Conservation (phyloP, 2,329 filamentous ascomycete genomes). For the Trichoderma afroharzianum region DNA sequence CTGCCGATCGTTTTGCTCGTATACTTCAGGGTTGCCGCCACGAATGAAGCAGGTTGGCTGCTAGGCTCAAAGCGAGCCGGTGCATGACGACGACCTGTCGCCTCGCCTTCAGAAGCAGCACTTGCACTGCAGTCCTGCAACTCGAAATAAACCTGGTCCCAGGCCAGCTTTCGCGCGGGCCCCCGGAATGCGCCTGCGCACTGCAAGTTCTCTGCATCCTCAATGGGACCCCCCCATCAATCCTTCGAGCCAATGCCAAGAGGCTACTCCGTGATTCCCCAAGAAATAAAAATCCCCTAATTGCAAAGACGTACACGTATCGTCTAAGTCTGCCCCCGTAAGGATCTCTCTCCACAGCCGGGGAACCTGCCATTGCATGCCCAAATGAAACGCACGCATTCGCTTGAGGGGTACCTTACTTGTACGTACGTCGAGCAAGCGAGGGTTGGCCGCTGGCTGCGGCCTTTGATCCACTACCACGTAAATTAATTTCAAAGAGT, state of each 20-base stretch:
- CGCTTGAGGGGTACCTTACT: constrained; percentile 11
- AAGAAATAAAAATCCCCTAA: constrained; percentile 6
- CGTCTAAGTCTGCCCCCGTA: background rate
- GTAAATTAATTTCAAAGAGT: constrained; percentile 4
- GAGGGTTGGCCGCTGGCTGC: background rate
- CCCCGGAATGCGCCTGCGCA: constrained; percentile 11
- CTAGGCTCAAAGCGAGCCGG: background rate
- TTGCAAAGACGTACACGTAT: background rate
- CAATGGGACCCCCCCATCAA: background rate
- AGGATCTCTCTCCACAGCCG: background rate
- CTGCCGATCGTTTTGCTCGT: background rate
- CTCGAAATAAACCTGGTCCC: background rate
- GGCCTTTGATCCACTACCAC: constrained; percentile 15
- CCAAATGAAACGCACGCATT: background rate
- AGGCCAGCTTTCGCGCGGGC: background rate
- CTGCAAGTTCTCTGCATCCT: constrained; percentile 15
- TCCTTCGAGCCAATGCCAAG: constrained; percentile 4
- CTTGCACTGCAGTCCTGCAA: background rate
- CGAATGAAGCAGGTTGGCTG: background rate
- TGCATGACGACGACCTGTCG: constrained; percentile 9
- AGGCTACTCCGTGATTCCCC: background rate
- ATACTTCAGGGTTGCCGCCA: background rate
- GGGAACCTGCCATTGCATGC: constrained; percentile 15
- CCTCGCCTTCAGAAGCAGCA: background rate
- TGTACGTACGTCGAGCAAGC: background rate